Evolutionary conservation across 1,284 basidiomycete species (phyloP).

Genomic region (Tilletia indica): DNA sequence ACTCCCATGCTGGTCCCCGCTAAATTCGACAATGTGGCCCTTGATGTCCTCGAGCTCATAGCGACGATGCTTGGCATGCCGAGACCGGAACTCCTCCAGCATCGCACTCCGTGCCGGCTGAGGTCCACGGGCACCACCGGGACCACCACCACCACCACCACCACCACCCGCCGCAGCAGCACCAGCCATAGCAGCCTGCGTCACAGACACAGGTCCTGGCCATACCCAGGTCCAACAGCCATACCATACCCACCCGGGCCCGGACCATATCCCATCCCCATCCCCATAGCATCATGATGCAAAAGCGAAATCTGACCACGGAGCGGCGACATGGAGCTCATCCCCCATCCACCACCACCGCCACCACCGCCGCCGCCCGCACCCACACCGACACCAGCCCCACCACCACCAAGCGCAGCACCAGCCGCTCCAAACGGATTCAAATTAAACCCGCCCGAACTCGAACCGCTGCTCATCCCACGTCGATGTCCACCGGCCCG

Average conservation of each 20-base stretch:
- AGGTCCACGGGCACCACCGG: background rate
- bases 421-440: constrained; percentile 8
- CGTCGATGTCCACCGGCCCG: background rate
- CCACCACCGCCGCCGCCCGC: background rate
- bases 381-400: background rate
- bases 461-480: constrained; percentile 4
- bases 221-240: constrained; percentile 5
- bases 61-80: constrained; percentile 29
- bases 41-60: constrained; percentile 70
- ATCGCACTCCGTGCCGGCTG: constrained; percentile 25
- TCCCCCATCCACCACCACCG: too few relatives aligned
- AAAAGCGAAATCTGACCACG: constrained; percentile 13
- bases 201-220: constrained; percentile 1
- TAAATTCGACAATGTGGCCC: constrained; percentile 86
- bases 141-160: background rate
- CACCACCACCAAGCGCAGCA: constrained; percentile 3
- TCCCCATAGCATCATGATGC: constrained; percentile 3
- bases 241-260: background rate
- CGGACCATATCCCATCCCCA: too few relatives aligned
- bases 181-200: background rate
- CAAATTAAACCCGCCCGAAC: constrained; percentile 6
- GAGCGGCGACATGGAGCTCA: constrained; percentile 6
- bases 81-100: constrained; percentile 45
- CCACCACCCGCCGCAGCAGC: background rate
- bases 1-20: constrained; percentile 78